Percentiles rank a stretch among this genome's conserved stretches.
Evolutionary conservation across 208 protist genomes (phyloP).

Genomic region (Strigomonas culicis): DNA sequence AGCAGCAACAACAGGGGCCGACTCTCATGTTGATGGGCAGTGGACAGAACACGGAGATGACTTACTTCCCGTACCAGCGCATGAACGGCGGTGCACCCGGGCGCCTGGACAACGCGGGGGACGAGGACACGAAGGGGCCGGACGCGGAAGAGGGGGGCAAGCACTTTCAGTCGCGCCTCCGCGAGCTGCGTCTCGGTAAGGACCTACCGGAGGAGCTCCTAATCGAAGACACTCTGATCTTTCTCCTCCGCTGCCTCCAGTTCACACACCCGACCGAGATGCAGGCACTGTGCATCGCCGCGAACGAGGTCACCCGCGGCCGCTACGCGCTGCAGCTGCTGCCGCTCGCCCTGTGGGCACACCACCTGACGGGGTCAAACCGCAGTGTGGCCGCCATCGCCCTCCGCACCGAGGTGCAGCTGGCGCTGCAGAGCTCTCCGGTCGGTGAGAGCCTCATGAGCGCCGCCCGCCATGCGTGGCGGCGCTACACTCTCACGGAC

Average conservation of each 20-base stretch:
- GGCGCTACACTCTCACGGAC: constrained; percentile 37
- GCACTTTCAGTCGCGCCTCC: constrained; percentile 19
- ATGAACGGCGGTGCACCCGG: not conserved
- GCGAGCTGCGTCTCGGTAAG: constrained; percentile 22
- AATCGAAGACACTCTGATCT: constrained; percentile 38
- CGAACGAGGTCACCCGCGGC: constrained; percentile 47
- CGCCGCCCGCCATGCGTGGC: constrained; percentile 34
- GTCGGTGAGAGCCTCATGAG: constrained; percentile 34
- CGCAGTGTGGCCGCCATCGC: constrained; percentile 7
- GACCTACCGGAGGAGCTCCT: constrained; percentile 43
- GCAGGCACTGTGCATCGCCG: constrained; percentile 28
- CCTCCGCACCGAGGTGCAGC: not conserved
- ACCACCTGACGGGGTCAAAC: constrained; percentile 19
- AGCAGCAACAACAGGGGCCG: not conserved
- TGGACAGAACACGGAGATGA: not conserved
- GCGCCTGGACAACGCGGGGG: not conserved
- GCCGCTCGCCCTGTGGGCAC: constrained; percentile 40
- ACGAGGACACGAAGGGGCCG: not conserved
- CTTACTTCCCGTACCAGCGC: not conserved
- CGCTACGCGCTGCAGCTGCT: constrained; percentile 53
- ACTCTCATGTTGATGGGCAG: not conserved
- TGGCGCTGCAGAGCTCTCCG: constrained; percentile 32
- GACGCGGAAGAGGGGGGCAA: not conserved
- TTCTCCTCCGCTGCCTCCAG: constrained; percentile 42
- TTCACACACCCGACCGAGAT: constrained; percentile 25